A percentile compares a stretch with the other conserved stretches of the same genome.
Conservation (phyloP, 2,329 filamentous ascomycete species). For the Arachnomyces sp. region DNA sequence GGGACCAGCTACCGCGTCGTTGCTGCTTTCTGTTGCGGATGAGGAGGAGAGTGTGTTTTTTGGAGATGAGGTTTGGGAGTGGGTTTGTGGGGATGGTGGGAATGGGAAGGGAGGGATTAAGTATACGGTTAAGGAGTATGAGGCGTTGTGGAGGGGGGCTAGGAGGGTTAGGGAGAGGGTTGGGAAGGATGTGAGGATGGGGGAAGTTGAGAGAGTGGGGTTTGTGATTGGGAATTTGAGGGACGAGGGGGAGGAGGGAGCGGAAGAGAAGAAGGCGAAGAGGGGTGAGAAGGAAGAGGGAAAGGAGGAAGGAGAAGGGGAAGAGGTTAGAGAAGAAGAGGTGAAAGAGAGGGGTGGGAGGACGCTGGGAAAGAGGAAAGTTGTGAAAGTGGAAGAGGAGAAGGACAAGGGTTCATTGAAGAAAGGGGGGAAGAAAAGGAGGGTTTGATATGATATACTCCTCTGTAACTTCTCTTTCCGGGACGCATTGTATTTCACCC, state of each 20-base stretch:
- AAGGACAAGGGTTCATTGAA: too few species aligned
- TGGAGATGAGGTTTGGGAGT: slow-evolving; percentile 35
- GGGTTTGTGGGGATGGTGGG: slow-evolving; percentile 24
- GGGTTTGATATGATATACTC: too few species aligned
- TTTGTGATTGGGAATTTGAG: slow-evolving; percentile 29
- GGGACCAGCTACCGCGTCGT: slow-evolving; percentile 35
- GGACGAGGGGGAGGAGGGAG: background rate
- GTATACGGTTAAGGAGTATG: slow-evolving; percentile 34
- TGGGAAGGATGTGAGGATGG: background rate
- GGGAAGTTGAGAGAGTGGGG: slow-evolving; percentile 30
- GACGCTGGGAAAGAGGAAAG: background rate
- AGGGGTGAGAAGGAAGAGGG: slow-evolving; percentile 21
- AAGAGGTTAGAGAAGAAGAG: background rate
- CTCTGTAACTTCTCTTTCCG: too few species aligned
- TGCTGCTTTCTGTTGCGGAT: slow-evolving; percentile 28
- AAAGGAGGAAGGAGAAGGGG: background rate
- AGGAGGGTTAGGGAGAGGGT: slow-evolving; percentile 17
- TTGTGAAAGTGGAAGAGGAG: too few species aligned
- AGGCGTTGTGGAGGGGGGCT: slow-evolving; percentile 23
- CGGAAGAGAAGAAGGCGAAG: background rate
- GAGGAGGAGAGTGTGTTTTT: slow-evolving; percentile 30
- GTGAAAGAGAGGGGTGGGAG: too few species aligned
- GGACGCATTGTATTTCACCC: too few species aligned
- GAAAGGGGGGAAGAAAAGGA: too few species aligned
- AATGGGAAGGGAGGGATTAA: slow-evolving; percentile 27